Evolutionary conservation across 257 asterid species (phyloP).

Genomic region (Jasminum sambac): DNA sequence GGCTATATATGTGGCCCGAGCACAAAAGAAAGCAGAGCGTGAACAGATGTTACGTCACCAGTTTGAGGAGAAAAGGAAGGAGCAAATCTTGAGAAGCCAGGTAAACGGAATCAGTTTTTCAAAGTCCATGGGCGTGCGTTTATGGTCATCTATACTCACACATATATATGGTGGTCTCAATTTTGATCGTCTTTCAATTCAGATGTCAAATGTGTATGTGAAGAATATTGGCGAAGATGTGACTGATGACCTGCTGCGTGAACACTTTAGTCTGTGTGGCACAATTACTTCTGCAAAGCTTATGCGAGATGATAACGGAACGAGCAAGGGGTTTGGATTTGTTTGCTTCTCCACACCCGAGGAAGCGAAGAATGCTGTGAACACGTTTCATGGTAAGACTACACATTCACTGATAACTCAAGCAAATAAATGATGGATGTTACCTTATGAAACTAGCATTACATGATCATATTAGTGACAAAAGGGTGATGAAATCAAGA

Average conservation of each 20-base stretch:
- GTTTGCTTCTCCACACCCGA: conserved; percentile 81
- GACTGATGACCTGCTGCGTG: conserved; percentile 65
- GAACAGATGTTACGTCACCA: conserved; percentile 60
- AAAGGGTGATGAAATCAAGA: background rate
- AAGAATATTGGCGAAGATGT: conserved; percentile 73
- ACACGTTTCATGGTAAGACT: conserved; percentile 53
- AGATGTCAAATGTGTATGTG: conserved; percentile 84
- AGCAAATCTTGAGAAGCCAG: conserved; percentile 60
- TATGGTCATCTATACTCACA: background rate
- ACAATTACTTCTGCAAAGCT: conserved; percentile 72
- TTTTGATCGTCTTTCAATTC: conserved; percentile 19
- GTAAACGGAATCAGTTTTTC: conserved; percentile 34
- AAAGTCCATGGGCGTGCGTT: background rate
- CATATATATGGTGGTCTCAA: background rate
- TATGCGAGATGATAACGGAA: conserved; percentile 82
- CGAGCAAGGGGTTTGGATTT: conserved; percentile 87
- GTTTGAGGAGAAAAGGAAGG: conserved; percentile 78
- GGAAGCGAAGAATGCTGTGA: conserved; percentile 72
- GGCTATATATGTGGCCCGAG: conserved; percentile 73
- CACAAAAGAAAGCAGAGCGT: conserved; percentile 87
- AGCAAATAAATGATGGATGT: conserved; percentile 3
- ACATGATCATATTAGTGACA: background rate
- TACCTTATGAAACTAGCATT: background rate
- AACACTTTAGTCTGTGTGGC: conserved; percentile 70
- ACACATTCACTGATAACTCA: background rate